Evolutionary conservation across 2,329 filamentous ascomycete genomes (phyloP), one percentile per base, ranked within the genome.

Genomic region (Nannizziopsis arthrosporioides): DNA sequence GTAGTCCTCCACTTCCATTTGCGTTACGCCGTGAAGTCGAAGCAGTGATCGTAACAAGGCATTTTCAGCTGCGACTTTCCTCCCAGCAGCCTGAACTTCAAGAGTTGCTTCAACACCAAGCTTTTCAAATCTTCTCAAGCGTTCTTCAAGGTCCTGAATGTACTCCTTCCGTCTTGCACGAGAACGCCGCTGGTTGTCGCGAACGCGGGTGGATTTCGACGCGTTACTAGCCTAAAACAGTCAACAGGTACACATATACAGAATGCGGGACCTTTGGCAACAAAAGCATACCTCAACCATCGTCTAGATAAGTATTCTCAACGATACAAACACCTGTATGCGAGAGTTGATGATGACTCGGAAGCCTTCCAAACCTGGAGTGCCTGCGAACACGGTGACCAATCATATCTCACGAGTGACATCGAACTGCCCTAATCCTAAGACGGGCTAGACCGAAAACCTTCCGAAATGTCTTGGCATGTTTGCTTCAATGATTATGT

Each of bases 141-240:
- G 79, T 43, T 73, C 68, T 63, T 88, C 82, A 22, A 87, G 73
- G 48, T 84, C 80, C 52, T 79, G 71, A 35, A 86, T 67, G 59
- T 88, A 86, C 59, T 85, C 82, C 68, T 83, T 85, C 54, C 80
- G 75, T 32, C 83, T 75, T 40, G 82, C 82, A 46, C 84, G 78
- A n/a, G 81, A 85, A 53, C 83, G 78, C 48, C 84, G 74, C 61
- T 88, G 84, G 58, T 88, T 89, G 57, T 88, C 81, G 54, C 84
- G 76, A 55, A 87, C 81, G 50, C 83, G 80, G 48, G 73, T 71
- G 34, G 44, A 44, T 32, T 47, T 47, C 11, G 37, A n/a, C 2
- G 18, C 31, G 4, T 37, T 27, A 37, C 18, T n/a, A 8, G 30
- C 2, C 45, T 47, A 27, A 39, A 12, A 30, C 8, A 38, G 43